These are phyloP conservation scores for Fusarium sp. DNA, from an alignment of 2,329 filamentous ascomycete genomes.

Conservation along the genomic window DNA sequence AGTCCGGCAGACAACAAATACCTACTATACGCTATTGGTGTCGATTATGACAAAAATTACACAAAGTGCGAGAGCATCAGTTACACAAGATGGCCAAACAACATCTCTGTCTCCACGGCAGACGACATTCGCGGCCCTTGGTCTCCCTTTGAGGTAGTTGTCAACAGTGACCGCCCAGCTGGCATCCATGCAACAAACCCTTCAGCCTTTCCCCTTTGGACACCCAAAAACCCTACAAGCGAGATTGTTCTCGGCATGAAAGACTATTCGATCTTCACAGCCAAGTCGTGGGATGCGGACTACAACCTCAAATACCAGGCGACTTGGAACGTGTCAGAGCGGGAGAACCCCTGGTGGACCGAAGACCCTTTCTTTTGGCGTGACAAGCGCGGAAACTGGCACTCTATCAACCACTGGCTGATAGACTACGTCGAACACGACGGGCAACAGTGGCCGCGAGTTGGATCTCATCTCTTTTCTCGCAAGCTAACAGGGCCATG, in stretches of 20 bases:
- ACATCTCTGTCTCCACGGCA: constrained; percentile 43
- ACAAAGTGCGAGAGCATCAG: constrained; percentile 24
- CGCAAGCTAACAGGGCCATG: constrained; percentile 45
- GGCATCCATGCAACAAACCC: constrained; percentile 53
- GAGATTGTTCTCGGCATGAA: constrained; percentile 26
- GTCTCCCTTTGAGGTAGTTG: constrained; percentile 16
- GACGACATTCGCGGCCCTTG: constrained; percentile 35
- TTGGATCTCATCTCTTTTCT: constrained; percentile 47
- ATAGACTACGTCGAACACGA: constrained; percentile 42
- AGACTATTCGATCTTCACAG: constrained; percentile 23
- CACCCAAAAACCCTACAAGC: not conserved
- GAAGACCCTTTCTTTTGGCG: constrained; percentile 52
- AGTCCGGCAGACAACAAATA: constrained; percentile 58
- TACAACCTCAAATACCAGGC: constrained; percentile 24
- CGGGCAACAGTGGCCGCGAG: constrained; percentile 45
- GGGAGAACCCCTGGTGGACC: constrained; percentile 27
- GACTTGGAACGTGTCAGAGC: constrained; percentile 27
- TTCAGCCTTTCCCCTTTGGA: constrained; percentile 52
- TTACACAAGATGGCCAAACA: constrained; percentile 31
- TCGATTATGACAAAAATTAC: constrained; percentile 12
- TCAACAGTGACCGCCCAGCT: constrained; percentile 22
- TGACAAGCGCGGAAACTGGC: constrained; percentile 49
- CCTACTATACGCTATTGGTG: constrained; percentile 59
- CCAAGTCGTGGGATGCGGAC: not conserved
- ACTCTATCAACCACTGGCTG: constrained; percentile 49